These are phyloP conservation scores for Lignosus rhinocerotis DNA, from an alignment of 1,284 basidiomycete species.

Conservation along the genomic window DNA sequence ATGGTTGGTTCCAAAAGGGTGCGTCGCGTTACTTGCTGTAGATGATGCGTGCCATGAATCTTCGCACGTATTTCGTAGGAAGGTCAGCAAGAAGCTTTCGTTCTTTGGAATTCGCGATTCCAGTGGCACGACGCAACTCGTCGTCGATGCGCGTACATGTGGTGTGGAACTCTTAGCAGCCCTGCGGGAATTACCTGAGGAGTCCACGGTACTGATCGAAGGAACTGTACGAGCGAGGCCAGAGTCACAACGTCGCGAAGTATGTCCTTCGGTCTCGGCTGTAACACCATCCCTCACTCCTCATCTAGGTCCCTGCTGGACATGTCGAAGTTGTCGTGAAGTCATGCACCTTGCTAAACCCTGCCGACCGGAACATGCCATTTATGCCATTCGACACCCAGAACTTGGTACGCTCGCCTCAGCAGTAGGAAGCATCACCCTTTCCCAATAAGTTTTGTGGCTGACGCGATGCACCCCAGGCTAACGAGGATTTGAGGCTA, in stretches of 20 bases:
- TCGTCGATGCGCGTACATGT: constrained; percentile 46
- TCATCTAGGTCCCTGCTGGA: constrained; percentile 57
- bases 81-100: constrained; percentile 65
- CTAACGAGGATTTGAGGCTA: constrained; percentile 84
- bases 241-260: constrained; percentile 52
- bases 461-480: constrained; percentile 41
- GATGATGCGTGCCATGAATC: no score
- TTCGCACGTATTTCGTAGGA: constrained; percentile 34
- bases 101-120: constrained; percentile 84
- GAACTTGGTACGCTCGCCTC: constrained; percentile 59
- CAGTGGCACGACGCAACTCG: constrained; percentile 76
- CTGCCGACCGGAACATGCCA: constrained; percentile 69
- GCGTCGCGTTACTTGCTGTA: neutral
- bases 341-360: constrained; percentile 74
- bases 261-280: constrained; percentile 17
- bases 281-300: neutral
- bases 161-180: constrained; percentile 37
- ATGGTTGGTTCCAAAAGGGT: constrained; percentile 22
- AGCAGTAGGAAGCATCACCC: constrained; percentile 5
- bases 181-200: constrained; percentile 67
- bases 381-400: constrained; percentile 79
- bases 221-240: constrained; percentile 72
- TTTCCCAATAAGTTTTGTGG: neutral
- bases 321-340: constrained; percentile 82
- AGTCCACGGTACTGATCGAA: constrained; percentile 75